A percentile compares a stretch with the other conserved stretches of the same genome.
Conservation (phyloP, 257 asterid genomes). For the Nicotiana tomentosiformis region DNA sequence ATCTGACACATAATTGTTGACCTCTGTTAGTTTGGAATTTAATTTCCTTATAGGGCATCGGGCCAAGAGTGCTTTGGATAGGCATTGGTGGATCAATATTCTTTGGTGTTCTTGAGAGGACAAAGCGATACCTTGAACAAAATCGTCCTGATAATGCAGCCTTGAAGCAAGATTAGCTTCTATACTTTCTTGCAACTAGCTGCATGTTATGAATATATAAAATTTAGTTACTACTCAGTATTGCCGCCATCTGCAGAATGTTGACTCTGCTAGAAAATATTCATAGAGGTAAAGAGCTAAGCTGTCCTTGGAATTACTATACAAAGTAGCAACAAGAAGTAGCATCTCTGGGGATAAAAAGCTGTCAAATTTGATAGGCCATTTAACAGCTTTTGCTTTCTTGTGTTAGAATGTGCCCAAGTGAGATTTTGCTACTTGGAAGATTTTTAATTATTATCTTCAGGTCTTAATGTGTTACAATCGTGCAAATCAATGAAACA, state of each 20-base stretch:
- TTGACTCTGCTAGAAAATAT: background rate
- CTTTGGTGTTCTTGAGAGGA: conserved; percentile 88
- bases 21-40: background rate
- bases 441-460: background rate
- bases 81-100: conserved; percentile 98
- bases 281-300: background rate
- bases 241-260: background rate
- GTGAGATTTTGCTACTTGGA: background rate
- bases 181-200: background rate
- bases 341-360: background rate
- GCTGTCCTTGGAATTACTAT: background rate
- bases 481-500: background rate
- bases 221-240: background rate
- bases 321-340: background rate
- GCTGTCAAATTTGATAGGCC: background rate
- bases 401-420: background rate
- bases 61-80: conserved; percentile 98
- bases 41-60: conserved; percentile 52
- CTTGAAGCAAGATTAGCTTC: conserved; percentile 28
- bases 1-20: background rate
- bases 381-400: background rate
- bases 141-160: conserved; percentile 37
- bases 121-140: conserved; percentile 61
- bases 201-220: background rate
- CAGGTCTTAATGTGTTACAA: background rate